Percentiles rank a stretch among this genome's conserved stretches.
These are phyloP conservation scores for Penicillium thymicola DNA, from an alignment of 2,329 filamentous ascomycete genomes.

Conservation along the genomic window DNA sequence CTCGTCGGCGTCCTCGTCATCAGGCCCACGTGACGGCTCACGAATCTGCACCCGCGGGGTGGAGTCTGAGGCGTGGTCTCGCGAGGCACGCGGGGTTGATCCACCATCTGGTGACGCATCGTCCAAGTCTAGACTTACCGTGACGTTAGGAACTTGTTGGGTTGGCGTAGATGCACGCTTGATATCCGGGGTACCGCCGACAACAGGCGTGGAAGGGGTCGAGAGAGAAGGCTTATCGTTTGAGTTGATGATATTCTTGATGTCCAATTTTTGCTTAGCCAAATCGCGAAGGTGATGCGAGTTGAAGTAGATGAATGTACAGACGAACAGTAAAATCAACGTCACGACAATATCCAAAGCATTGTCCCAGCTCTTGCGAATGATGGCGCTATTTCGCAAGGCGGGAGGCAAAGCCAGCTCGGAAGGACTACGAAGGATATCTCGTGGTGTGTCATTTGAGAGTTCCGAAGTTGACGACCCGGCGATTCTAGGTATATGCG, in stretches of 20 bases:
- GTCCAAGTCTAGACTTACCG: slow-evolving; percentile 30
- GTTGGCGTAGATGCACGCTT: slow-evolving; percentile 26
- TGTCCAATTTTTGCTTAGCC: slow-evolving; percentile 44
- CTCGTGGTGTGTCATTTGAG: slow-evolving; percentile 40
- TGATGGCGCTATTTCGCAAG: slow-evolving; percentile 43
- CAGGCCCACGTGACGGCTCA: slow-evolving; percentile 36
- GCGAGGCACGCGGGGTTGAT: slow-evolving; percentile 30
- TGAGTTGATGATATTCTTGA: slow-evolving; percentile 44
- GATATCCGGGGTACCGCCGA: slow-evolving; percentile 24
- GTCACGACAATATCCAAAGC: slow-evolving; percentile 44
- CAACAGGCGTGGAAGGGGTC: slow-evolving; percentile 39
- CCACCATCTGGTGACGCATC: slow-evolving; percentile 21
- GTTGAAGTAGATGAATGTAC: slow-evolving; percentile 44
- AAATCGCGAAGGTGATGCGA: slow-evolving; percentile 40
- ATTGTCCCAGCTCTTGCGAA: slow-evolving; percentile 47
- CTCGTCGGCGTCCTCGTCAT: slow-evolving; percentile 31
- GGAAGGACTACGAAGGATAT: slow-evolving; percentile 34
- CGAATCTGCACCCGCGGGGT: slow-evolving; percentile 41
- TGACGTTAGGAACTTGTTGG: slow-evolving; percentile 27
- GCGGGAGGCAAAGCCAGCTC: slow-evolving; percentile 40
- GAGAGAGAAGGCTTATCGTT: slow-evolving; percentile 38
- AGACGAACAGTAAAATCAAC: slow-evolving; percentile 39
- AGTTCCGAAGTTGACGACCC: slow-evolving; percentile 35
- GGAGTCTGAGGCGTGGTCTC: slow-evolving; percentile 20
- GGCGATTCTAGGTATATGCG: slow-evolving; percentile 46